Conservation (phyloP, 441 rosid genomes). For the Rhodomyrtus psidioides region DNA sequence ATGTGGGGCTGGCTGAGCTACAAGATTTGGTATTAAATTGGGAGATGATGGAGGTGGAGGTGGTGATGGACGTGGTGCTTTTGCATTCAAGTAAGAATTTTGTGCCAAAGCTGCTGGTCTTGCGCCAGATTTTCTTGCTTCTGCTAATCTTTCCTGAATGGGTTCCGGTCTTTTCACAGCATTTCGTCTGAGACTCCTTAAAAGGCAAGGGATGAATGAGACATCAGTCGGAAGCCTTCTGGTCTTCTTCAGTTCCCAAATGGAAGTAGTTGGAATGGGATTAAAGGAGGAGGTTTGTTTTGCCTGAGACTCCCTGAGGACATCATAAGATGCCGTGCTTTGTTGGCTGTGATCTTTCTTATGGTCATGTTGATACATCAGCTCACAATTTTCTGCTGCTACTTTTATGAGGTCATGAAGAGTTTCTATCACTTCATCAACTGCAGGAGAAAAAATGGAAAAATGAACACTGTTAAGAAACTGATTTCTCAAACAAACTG, state of each 20-base stretch:
- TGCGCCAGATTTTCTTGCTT: not conserved
- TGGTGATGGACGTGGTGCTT: not conserved
- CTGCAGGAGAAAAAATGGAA: constrained; percentile 21
- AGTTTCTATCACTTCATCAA: constrained; percentile 48
- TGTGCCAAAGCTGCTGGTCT: not conserved
- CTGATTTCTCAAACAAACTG: not conserved
- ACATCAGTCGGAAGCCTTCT: not conserved
- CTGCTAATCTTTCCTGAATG: not conserved
- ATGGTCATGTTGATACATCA: constrained; percentile 50
- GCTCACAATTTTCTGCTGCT: constrained; percentile 48
- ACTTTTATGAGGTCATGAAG: constrained; percentile 54
- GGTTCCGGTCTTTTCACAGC: not conserved
- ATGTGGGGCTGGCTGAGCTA: not conserved
- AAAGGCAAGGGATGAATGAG: not conserved
- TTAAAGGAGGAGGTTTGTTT: constrained; percentile 35
- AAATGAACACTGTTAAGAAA: not conserved
- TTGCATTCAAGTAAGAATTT: not conserved
- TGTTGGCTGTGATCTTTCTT: not conserved
- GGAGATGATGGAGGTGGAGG: not conserved
- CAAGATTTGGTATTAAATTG: not conserved
- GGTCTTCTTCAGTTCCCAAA: not conserved
- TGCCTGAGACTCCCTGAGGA: constrained; percentile 27
- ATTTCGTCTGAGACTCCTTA: not conserved
- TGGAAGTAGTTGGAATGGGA: constrained; percentile 17
- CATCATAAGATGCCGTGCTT: constrained; percentile 17